phyloP scores from a whole-genome alignment of 2,329 filamentous ascomycete genomes.

The Scorias spongiosa region DNA sequence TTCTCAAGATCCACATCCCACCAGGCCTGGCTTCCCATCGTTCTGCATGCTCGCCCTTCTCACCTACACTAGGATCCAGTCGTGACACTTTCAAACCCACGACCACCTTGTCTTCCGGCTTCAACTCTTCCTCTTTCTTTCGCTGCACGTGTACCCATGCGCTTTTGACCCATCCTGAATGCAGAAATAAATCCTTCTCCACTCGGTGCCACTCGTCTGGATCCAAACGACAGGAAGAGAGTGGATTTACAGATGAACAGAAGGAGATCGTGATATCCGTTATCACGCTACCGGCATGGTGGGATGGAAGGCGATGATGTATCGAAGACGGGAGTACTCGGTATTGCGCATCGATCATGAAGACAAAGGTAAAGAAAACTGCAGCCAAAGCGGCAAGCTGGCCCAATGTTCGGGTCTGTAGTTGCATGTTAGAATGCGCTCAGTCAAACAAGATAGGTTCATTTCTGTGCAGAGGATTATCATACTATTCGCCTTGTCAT shows the following conservation, averaged over 20 bases:
- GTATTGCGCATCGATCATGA: constrained; percentile 80
- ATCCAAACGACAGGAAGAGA: constrained; percentile 55
- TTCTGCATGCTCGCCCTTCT: constrained; percentile 41
- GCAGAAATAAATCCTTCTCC: constrained; percentile 78
- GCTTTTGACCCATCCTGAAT: constrained; percentile 54
- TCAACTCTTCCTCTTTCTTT: constrained; percentile 74
- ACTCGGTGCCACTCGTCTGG: constrained; percentile 62
- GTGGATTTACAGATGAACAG: constrained; percentile 56
- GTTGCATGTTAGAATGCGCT: constrained; percentile 1
- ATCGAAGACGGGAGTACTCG: constrained; percentile 71
- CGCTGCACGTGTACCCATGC: constrained; percentile 72
- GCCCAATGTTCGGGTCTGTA: constrained; percentile 45
- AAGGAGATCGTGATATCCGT: constrained; percentile 69
- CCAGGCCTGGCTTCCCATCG: constrained; percentile 64
- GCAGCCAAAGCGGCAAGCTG: constrained; percentile 55
- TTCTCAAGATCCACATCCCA: constrained; percentile 71
- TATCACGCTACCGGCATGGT: constrained; percentile 70
- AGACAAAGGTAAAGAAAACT: constrained; percentile 51
- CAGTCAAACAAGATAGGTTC: no score
- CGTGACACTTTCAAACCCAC: constrained; percentile 63
- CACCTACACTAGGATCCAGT: constrained; percentile 47
- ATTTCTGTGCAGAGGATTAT: background rate
- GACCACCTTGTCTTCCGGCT: constrained; percentile 59
- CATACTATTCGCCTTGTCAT: constrained; percentile 1
- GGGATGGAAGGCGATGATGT: constrained; percentile 72